Base-by-base conservation (phyloP, 2,329 filamentous ascomycete species). In the Chalaropsis thielavioides region DNA sequence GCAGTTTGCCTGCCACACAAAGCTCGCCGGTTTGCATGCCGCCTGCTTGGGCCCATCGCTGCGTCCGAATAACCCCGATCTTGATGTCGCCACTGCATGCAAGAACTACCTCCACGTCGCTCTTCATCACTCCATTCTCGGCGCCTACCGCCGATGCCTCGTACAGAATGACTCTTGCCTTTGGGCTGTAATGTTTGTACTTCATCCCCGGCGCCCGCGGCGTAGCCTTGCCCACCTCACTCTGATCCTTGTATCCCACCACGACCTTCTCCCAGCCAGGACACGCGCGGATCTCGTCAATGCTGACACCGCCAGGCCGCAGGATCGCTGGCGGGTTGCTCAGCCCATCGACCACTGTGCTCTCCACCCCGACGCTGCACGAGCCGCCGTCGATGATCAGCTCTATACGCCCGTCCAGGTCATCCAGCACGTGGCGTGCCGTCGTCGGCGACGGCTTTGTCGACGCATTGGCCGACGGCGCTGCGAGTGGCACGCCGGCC, bases 151-250 rank as follows among this genome's bases (percentile, higher is more conserved):
- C 76, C 44, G 71, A 74, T 31, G 82, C 75, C 73, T 96, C 90
- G 72, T 91, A 95, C 1, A 97, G 78, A 15, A 95, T 78, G 1
- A 99, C 92, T 58, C 81, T 84, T 0, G 94, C 95, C 73, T 86
- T 89, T 0, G 94, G 94, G 54, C 92, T 95, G 72, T 99, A 99
- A 73, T 99, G 94, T 72, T 94, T 90, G 74, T 99, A 99, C 76
- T 99, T 99, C 94, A 99, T 99, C 0, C 94, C 94, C 0, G 94
- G 94, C 0, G 94, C 94, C 65, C 90, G 81, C 0, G 94, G 94
- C 10, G 81, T 80, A n/a, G 68, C 67, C 0, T 73, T 83, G 4
- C 83, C 86, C 22, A 83, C 79, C 70, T 90, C 83, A 17, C 84
- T 83, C 66, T 81, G 81, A 71, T 96, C 90, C 71, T 87, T 85